A percentile compares a stretch with the other conserved stretches of the same genome.
Conservation (phyloP, 805 yeast genomes). For the Metschnikowia hibisci region DNA sequence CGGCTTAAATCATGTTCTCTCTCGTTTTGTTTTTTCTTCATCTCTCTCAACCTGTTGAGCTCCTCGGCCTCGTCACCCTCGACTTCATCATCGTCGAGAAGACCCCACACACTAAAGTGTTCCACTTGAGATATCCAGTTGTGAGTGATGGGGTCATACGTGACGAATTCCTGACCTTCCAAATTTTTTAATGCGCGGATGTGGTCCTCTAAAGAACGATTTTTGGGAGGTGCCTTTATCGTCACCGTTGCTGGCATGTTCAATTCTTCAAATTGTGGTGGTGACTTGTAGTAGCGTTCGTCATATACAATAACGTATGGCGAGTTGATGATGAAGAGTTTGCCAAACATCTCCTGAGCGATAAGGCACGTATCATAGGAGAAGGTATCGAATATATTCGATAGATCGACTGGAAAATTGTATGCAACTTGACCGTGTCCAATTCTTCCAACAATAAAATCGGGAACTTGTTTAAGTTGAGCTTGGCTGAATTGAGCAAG, state of each 20-base stretch:
- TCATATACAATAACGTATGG: slow-evolving; percentile 61
- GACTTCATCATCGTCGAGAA: slow-evolving; percentile 55
- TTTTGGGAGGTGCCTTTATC: slow-evolving; percentile 54
- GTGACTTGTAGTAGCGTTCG: slow-evolving; percentile 43
- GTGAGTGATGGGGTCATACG: slow-evolving; percentile 72
- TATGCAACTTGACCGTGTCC: slow-evolving; percentile 69
- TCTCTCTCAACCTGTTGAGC: slow-evolving; percentile 29
- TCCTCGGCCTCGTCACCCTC: slow-evolving; percentile 32
- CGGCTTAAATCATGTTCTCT: slow-evolving; percentile 42
- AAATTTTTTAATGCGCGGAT: slow-evolving; percentile 48
- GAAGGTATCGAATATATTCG: slow-evolving; percentile 45
- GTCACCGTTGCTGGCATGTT: slow-evolving; percentile 77
- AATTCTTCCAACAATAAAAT: slow-evolving; percentile 64
- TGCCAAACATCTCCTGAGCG: slow-evolving; percentile 40
- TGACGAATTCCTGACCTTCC: slow-evolving; percentile 72
- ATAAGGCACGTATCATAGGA: slow-evolving; percentile 29
- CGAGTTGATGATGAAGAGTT: slow-evolving; percentile 38
- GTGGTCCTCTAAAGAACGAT: slow-evolving; percentile 40
- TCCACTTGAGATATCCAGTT: slow-evolving; percentile 78
- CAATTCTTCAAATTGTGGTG: slow-evolving; percentile 62
- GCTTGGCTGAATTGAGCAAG: slow-evolving; percentile 41
- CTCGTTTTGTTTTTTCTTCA: slow-evolving; percentile 32
- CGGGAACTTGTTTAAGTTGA: slow-evolving; percentile 52
- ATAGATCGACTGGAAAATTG: slow-evolving; percentile 63
- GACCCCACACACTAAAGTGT: slow-evolving; percentile 95